Conservation (phyloP, 192 early-diverging fungal genomes). For the Gigaspora rosea region DNA sequence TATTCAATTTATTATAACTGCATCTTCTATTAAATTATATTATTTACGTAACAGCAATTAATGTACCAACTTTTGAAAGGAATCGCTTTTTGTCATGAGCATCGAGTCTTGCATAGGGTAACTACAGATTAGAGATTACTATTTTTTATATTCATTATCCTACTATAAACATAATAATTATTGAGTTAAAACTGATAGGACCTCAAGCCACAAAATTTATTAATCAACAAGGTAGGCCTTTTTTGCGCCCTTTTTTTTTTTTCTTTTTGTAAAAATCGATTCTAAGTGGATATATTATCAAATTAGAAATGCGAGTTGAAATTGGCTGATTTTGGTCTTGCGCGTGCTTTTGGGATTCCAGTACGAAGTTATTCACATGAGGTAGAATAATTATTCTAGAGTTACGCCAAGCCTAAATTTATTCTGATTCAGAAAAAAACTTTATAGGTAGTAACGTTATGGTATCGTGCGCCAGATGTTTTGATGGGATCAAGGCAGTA, state of each 20-base stretch:
- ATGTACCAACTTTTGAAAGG: slow-evolving; percentile 98
- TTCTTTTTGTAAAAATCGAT: no score
- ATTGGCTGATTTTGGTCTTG: slow-evolving; percentile 94
- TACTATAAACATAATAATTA: not conserved
- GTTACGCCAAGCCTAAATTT: not conserved
- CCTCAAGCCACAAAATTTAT: slow-evolving; percentile 86
- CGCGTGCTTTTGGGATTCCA: slow-evolving; percentile 95
- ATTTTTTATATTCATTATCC: not conserved
- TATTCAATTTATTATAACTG: not conserved
- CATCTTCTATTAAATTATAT: not conserved
- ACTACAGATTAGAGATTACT: not conserved
- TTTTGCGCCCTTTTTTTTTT: no score
- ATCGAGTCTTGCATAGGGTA: slow-evolving; percentile 93
- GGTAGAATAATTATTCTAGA: slow-evolving; percentile 35
- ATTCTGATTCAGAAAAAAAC: not conserved
- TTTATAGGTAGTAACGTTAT: slow-evolving; percentile 73
- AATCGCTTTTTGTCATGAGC: slow-evolving; percentile 96
- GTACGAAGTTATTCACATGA: slow-evolving; percentile 84
- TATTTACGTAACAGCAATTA: slow-evolving; percentile 64
- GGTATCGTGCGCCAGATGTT: slow-evolving; percentile 89
- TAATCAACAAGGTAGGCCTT: slow-evolving; percentile 83
- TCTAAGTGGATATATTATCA: no score
- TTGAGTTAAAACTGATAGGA: slow-evolving; percentile 50
- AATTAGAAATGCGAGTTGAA: slow-evolving; percentile 71
- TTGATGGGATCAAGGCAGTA: slow-evolving; percentile 88